Conservation (phyloP, 2,329 filamentous ascomycete species). For the Colletotrichum orchidophilum region DNA sequence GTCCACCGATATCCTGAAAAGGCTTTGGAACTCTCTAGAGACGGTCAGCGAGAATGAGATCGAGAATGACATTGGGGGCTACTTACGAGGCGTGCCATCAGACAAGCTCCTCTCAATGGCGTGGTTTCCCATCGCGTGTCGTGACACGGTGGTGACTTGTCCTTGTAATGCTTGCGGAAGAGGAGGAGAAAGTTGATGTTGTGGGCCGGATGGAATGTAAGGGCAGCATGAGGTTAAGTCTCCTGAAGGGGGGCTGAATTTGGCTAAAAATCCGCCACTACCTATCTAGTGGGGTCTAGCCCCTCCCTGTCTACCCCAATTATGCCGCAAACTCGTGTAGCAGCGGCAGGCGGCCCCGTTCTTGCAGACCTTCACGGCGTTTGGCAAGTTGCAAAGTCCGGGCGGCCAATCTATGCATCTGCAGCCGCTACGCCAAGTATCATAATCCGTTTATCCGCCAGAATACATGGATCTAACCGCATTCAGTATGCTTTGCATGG, state of each 20-base stretch:
- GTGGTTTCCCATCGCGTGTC: neutral
- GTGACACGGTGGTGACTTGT: neutral
- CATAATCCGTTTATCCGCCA: neutral
- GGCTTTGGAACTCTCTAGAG: neutral
- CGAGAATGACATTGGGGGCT: neutral
- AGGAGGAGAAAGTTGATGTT: neutral
- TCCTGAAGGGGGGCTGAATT: neutral
- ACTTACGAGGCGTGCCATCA: neutral
- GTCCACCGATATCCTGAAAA: slow-evolving; percentile 4
- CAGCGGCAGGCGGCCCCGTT: neutral
- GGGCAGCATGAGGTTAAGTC: neutral
- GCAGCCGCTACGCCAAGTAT: neutral
- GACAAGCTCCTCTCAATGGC: neutral
- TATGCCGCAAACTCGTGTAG: too few species aligned
- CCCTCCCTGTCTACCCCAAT: neutral
- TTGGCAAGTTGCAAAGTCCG: neutral
- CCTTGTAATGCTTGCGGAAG: neutral
- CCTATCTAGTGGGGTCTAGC: neutral
- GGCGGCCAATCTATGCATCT: neutral
- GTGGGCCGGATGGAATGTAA: neutral
- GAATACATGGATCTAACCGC: neutral
- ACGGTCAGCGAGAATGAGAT: neutral
- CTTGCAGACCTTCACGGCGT: neutral
- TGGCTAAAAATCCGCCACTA: neutral
- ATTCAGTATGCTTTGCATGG: neutral